phyloP scores from a whole-genome alignment of 345 rosid genomes.

The Passiflora organensis region DNA sequence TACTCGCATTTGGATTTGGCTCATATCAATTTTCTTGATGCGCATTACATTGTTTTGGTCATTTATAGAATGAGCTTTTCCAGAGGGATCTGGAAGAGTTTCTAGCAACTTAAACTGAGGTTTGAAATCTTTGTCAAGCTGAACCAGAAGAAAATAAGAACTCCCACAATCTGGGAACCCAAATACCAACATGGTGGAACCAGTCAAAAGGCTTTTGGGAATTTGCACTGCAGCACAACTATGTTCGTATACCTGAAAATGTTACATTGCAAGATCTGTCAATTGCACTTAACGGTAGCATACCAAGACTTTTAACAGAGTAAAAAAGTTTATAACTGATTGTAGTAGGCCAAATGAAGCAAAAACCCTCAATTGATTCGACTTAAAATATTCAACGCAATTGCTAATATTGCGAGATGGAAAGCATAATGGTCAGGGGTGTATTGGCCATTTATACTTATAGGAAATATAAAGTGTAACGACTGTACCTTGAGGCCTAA shows the following conservation, averaged over 20 bases:
- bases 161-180: constrained; percentile 89
- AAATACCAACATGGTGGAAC: constrained; percentile 59
- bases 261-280: constrained; percentile 16
- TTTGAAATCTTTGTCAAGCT: constrained; percentile 87
- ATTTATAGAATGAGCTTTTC: constrained; percentile 42
- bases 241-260: constrained; percentile 77
- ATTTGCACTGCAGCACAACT: constrained; percentile 63
- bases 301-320: background rate
- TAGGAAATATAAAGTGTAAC: background rate
- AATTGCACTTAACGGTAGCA: background rate
- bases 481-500: constrained; percentile 84
- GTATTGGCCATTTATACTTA: background rate
- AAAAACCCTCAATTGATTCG: background rate
- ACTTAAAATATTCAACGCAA: too few species aligned
- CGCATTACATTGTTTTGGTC: constrained; percentile 59
- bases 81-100: constrained; percentile 48
- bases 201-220: constrained; percentile 59
- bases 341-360: too few species aligned
- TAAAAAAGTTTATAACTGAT: too few species aligned
- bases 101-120: constrained; percentile 78
- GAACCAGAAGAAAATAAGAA: constrained; percentile 79
- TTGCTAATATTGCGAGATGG: too few species aligned
- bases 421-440: too few species aligned
- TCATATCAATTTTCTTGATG: constrained; percentile 64
- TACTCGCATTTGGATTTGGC: constrained; percentile 78